Percentiles rank a stretch among this genome's conserved stretches.
Conservation (phyloP, 148 eudicot genomes). For the Diospyros kaki region DNA sequence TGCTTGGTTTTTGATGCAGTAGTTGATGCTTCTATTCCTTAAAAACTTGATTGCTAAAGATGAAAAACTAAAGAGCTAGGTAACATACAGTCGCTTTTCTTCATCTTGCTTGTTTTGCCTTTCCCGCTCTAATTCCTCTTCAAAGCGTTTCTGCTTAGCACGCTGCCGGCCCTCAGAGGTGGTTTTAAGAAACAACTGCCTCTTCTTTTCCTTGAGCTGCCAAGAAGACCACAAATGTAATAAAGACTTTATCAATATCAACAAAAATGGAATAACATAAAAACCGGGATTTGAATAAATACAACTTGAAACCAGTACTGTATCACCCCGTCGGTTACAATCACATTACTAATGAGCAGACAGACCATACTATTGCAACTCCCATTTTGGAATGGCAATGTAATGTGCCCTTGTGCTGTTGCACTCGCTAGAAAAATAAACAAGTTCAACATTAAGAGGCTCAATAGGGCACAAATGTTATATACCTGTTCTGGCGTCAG, state of each 20-base stretch:
- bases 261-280: background rate
- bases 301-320: background rate
- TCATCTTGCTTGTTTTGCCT: conserved; percentile 80
- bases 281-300: background rate
- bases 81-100: conserved; percentile 76
- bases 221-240: conserved; percentile 18
- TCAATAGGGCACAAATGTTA: background rate
- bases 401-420: background rate
- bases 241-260: background rate
- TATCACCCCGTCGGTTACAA: background rate
- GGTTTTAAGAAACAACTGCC: conserved; percentile 81
- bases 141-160: conserved; percentile 88
- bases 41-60: background rate
- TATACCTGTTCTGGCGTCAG: conserved; percentile 85
- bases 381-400: background rate
- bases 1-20: background rate
- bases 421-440: background rate
- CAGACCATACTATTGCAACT: background rate
- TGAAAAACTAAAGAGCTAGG: conserved; percentile 1
- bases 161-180: conserved; percentile 95
- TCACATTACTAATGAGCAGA: background rate
- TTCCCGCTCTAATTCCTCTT: conserved; percentile 76
- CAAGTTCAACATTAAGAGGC: background rate
- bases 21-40: conserved; percentile 4
- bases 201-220: conserved; percentile 87